Evolutionary conservation across 331 rosid genomes (phyloP).

Genomic region (Quercus lobata): DNA sequence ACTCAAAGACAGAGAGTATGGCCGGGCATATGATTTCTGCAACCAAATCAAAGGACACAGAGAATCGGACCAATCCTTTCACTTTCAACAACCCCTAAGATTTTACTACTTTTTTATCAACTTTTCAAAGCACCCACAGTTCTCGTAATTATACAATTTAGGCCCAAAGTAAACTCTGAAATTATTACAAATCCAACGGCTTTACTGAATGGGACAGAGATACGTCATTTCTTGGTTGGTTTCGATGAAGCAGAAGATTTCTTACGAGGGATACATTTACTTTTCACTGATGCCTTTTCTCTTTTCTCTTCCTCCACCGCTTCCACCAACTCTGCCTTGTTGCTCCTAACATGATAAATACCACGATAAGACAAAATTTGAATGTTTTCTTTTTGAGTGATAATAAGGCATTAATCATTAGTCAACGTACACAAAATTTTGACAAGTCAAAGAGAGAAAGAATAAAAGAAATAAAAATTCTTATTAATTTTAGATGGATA

Average conservation of each 20-base stretch:
- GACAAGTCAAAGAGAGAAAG: not conserved
- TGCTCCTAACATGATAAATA: constrained; percentile 26
- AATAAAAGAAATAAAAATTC: not conserved
- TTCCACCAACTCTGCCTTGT: constrained; percentile 29
- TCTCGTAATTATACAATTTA: not conserved
- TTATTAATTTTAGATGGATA: no score
- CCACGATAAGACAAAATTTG: no score
- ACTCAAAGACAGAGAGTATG: not conserved
- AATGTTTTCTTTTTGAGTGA: no score
- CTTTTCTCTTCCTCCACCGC: constrained; percentile 20
- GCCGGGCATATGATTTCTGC: not conserved
- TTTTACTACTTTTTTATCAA: not conserved
- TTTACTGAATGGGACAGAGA: no score
- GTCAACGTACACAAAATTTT: not conserved
- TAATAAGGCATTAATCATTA: no score
- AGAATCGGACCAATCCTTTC: not conserved
- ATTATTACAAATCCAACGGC: constrained; percentile 10
- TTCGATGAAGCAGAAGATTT: constrained; percentile 30
- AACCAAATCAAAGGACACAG: not conserved
- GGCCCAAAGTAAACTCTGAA: not conserved
- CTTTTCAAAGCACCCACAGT: not conserved
- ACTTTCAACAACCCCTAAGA: not conserved
- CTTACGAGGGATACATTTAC: constrained; percentile 54
- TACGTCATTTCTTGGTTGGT: constrained; percentile 30
- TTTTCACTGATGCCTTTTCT: constrained; percentile 25